Evolutionary conservation across 106 monocot genomes (phyloP), one percentile per base, ranked within the genome.

Genomic region (Iris macrosiphon): DNA sequence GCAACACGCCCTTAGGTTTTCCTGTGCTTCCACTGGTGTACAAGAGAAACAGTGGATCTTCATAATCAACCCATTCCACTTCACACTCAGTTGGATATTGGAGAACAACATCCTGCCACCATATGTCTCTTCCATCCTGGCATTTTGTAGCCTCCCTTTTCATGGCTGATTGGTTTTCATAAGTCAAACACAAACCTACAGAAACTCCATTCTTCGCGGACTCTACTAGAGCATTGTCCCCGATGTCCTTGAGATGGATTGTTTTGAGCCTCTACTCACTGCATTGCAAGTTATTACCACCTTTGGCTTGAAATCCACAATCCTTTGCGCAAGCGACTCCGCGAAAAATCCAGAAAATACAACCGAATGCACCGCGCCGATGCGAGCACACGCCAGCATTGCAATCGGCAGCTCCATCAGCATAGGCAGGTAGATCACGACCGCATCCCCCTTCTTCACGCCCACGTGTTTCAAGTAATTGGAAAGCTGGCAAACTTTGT

Each of bases 1-100:
- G 98, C 49, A 98, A 50, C 56, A 98, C 98, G 63, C 98, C 98
- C 98, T 98, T 98, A 31, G 98, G 98, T 59, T 91, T 98, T 50
- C 91, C 98, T 54, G 98, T 98, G 69, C 98, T 98, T 14, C 98
- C 98, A 80, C 98, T 98, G 15, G 98, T 98, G 60, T 98, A 98
- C 68, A 98, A 66, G 33, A 98, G 83, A 79, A 98, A 98, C 43
- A 98, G 51, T 20, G 98, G 83, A 69, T 98, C 98, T 78, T 98
- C 98, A 69, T 91, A 71, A 73, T 98, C 91, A 63, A 98, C 87
- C 98, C 98, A 98, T 65, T 98, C 98, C 38, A 98, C 87, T n/a
- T 30, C 51, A 61, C 98, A 98, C 7, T 80, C 73, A 12, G 72
- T 71, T 61, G 98, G 71, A 66, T 78, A 85, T 43, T 76, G 76